Percentiles rank a stretch among this genome's conserved stretches.
Conservation (phyloP, 1,139 yeast species). For the Blastobotrys persicus region DNA sequence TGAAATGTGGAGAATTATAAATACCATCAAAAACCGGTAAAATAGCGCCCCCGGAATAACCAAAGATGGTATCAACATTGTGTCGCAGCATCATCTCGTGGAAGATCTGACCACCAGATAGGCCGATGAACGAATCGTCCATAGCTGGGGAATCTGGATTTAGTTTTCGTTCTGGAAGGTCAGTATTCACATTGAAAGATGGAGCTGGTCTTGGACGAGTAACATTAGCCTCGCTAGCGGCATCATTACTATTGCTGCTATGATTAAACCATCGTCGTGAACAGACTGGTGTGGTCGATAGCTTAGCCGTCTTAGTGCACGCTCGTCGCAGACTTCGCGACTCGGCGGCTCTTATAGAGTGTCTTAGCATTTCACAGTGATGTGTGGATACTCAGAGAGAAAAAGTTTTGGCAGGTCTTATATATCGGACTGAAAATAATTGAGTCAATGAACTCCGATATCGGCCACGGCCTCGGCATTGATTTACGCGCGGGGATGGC, state of each 20-base stretch:
- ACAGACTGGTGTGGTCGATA: background rate
- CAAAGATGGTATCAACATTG: constrained; percentile 89
- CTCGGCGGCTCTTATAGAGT: constrained; percentile 6
- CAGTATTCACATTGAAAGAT: constrained; percentile 40
- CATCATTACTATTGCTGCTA: background rate
- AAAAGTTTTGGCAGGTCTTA: background rate
- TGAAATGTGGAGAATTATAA: constrained; percentile 83
- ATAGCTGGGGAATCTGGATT: constrained; percentile 23
- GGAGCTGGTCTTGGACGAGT: constrained; percentile 53
- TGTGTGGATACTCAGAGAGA: background rate
- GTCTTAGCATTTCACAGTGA: constrained; percentile 5
- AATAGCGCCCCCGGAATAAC: constrained; percentile 98
- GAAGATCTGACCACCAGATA: constrained; percentile 95
- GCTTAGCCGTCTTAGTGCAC: constrained; percentile 5
- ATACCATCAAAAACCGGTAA: constrained; percentile 97
- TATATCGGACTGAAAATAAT: background rate
- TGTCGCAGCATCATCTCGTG: constrained; percentile 99
- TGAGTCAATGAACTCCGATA: constrained; percentile 4
- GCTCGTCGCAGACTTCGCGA: background rate
- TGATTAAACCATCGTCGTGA: constrained; percentile 3
- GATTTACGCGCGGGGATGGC: background rate
- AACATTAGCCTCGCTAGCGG: constrained; percentile 9
- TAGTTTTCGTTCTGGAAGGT: constrained; percentile 9
- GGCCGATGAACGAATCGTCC: constrained; percentile 63
- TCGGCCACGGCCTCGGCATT: constrained; percentile 4